These are phyloP conservation scores for Amphichorda felina DNA, from an alignment of 2,329 filamentous ascomycete genomes.

Conservation along the genomic window DNA sequence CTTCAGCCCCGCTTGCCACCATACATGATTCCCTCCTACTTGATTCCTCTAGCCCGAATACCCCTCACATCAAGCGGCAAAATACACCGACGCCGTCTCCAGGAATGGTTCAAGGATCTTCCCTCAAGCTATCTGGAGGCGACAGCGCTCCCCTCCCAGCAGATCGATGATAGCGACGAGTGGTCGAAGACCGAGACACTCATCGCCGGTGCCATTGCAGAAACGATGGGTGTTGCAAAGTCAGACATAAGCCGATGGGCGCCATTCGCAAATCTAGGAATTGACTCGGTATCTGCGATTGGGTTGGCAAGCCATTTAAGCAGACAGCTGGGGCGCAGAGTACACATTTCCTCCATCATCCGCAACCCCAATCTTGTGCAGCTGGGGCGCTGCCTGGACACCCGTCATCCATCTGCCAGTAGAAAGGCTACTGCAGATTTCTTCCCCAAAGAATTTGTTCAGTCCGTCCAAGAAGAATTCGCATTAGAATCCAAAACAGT, in stretches of 20 bases:
- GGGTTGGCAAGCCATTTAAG: slow-evolving; percentile 48
- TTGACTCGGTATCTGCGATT: slow-evolving; percentile 80
- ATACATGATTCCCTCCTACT: slow-evolving; percentile 70
- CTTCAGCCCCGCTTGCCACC: slow-evolving; percentile 46
- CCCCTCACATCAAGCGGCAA: slow-evolving; percentile 69
- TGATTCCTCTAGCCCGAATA: slow-evolving; percentile 58
- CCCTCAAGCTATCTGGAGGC: slow-evolving; percentile 29
- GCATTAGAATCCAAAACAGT: slow-evolving; percentile 21
- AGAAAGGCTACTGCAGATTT: slow-evolving; percentile 4
- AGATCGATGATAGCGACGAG: slow-evolving; percentile 16
- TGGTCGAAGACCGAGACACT: slow-evolving; percentile 44
- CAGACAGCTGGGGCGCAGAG: slow-evolving; percentile 24
- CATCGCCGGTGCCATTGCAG: slow-evolving; percentile 43
- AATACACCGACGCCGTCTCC: slow-evolving; percentile 48
- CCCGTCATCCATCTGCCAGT: background rate
- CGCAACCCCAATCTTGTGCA: slow-evolving; percentile 53
- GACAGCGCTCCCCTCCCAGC: slow-evolving; percentile 12
- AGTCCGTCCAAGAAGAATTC: slow-evolving; percentile 18
- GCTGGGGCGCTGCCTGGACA: slow-evolving; percentile 28
- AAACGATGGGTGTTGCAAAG: slow-evolving; percentile 31
- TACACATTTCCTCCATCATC: slow-evolving; percentile 61
- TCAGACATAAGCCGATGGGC: slow-evolving; percentile 47
- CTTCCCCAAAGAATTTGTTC: slow-evolving; percentile 14
- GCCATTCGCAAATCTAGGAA: slow-evolving; percentile 65
- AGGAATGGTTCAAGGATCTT: slow-evolving; percentile 32